Base-by-base conservation (phyloP, 495 filamentous ascomycete species). In the Hypoxylon perforatum region DNA sequence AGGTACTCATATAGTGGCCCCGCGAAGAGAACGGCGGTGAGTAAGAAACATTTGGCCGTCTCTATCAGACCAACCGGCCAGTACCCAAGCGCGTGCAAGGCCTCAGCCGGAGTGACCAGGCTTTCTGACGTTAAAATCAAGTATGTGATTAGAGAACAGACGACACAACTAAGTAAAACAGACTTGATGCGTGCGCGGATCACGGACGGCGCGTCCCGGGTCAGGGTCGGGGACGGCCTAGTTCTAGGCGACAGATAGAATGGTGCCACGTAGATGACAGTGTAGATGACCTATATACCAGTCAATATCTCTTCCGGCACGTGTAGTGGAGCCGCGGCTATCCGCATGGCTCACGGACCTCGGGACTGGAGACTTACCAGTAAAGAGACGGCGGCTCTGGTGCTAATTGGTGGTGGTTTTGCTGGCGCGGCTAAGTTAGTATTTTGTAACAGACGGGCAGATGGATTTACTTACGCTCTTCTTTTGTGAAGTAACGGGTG, bases 131-230 rank as follows among this genome's bases (percentile, higher is more conserved):
- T 56, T 55, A 92, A 76, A 53, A 97, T 73, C 76, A 85, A 81
- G 63, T 88, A 73, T 3, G 93, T 92, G 30, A 84, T 72, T 15
- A 81, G 21, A 15, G 86, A 83, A 76, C 87, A 86, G 50, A 87
- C 52, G 59, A 88, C 63, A 73, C 90, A 92, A 12, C 92, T 90
- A 47, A 89, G 55, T 3, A 85, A 88, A 70, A 97, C 95, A 42
- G 87, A 87, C 53, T 90, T 83, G 72, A 96, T 90, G 67, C 95
- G 88, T 61, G 91, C 90, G 50, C 90, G 91, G 77, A 99, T 97
- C 17, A 96, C 94, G 8, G 89, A 90, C 17, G 95, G 93, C 18
- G 91, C 87, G 85, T 98, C 94, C 57, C 95, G 89, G 53, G 91
- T 90, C 17, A 97, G 86, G 51, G 83, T 86, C n/a, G 86, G 85